Evolutionary conservation across 305 asterid genomes (phyloP).

Genomic region (Coffea humblotiana): DNA sequence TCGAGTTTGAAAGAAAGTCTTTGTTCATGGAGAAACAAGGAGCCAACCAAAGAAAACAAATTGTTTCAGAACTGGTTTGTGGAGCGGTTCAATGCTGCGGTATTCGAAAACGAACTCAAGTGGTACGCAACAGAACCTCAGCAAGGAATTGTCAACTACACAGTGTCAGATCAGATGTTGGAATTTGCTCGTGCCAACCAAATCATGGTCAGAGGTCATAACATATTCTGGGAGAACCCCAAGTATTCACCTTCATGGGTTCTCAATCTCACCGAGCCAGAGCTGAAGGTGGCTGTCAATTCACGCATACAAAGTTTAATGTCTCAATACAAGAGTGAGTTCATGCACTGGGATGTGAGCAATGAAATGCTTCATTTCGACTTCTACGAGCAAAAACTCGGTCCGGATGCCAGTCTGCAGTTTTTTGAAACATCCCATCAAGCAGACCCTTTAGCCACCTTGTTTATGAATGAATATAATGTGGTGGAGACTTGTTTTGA

Average conservation of each 20-base stretch:
- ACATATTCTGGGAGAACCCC: constrained; percentile 78
- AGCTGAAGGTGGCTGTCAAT: constrained; percentile 43
- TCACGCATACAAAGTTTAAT: constrained; percentile 58
- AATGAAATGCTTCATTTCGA: constrained; percentile 79
- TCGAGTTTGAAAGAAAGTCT: not conserved
- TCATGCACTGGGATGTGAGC: constrained; percentile 78
- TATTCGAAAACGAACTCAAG: constrained; percentile 78
- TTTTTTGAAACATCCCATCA: constrained; percentile 47
- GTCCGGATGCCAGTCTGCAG: constrained; percentile 50
- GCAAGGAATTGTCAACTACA: constrained; percentile 59
- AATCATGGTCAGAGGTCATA: constrained; percentile 66
- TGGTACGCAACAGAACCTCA: constrained; percentile 68
- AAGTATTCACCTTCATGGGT: constrained; percentile 56
- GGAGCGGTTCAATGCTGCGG: constrained; percentile 71
- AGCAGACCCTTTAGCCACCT: constrained; percentile 57
- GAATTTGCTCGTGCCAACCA: constrained; percentile 58
- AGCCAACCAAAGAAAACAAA: not conserved
- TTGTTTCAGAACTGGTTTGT: constrained; percentile 58
- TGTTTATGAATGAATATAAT: constrained; percentile 70
- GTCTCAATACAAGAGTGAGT: constrained; percentile 48
- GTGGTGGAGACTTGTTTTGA: constrained; percentile 68
- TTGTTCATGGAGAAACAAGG: not conserved
- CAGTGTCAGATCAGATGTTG: constrained; percentile 58
- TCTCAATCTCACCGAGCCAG: constrained; percentile 42
- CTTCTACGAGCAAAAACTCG: constrained; percentile 59